Percentiles rank a stretch among this genome's conserved stretches.
These are phyloP conservation scores for Cercospora zeina DNA, from an alignment of 2,329 filamentous ascomycete genomes.

Conservation along the genomic window DNA sequence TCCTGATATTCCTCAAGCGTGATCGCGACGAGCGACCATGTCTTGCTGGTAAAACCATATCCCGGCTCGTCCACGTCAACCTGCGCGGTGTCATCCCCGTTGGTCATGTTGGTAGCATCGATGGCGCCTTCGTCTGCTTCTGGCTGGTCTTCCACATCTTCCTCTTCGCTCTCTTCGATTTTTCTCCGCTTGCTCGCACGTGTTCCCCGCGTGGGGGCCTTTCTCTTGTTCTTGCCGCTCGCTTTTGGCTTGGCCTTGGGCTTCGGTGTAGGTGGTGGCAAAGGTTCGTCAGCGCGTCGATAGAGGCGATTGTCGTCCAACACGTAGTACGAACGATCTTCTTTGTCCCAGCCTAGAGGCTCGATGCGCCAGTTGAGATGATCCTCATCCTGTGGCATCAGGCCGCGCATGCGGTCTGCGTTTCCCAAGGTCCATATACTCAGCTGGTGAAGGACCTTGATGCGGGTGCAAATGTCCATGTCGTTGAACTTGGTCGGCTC, in stretches of 20 bases:
- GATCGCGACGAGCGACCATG: conserved; percentile 89
- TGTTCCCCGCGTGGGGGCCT: conserved; percentile 55
- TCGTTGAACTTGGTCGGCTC: conserved; percentile 71
- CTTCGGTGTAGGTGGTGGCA: conserved; percentile 56
- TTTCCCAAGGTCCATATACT: conserved; percentile 87
- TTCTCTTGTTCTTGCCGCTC: conserved; percentile 57
- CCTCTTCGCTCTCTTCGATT: conserved; percentile 50
- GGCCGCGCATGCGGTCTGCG: conserved; percentile 80
- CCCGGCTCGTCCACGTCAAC: conserved; percentile 45
- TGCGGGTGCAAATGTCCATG: conserved; percentile 81
- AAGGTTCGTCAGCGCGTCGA: conserved; percentile 73
- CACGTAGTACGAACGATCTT: conserved; percentile 85
- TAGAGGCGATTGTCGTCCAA: conserved; percentile 94
- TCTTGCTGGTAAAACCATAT: conserved; percentile 68
- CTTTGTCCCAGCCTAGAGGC: conserved; percentile 81
- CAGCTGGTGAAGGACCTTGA: conserved; percentile 80
- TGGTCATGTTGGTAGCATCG: conserved; percentile 41
- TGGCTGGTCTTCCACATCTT: conserved; percentile 46
- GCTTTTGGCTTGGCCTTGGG: conserved; percentile 56
- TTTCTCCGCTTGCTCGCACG: conserved; percentile 74
- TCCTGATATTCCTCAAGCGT: conserved; percentile 73
- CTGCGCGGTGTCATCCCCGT: conserved; percentile 35
- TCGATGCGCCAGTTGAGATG: conserved; percentile 60
- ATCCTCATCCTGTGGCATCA: conserved; percentile 76
- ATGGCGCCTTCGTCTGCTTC: conserved; percentile 46